Evolutionary conservation across 2,329 filamentous ascomycete genomes (phyloP), one percentile per base, ranked within the genome.

Genomic region (Fusarium illudens): DNA sequence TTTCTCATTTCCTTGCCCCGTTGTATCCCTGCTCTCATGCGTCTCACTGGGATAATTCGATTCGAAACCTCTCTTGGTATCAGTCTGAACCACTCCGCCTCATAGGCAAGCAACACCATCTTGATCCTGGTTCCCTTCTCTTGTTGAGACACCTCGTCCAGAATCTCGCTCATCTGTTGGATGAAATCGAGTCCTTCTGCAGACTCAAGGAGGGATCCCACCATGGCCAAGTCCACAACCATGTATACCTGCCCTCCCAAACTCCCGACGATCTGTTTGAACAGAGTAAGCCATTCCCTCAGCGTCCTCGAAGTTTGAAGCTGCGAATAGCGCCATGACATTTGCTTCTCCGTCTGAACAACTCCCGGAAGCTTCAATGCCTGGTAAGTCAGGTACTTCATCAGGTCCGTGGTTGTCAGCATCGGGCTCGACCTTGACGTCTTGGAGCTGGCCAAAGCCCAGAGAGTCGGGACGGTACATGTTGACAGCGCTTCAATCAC

Each of bases 341-440:
- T 44, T 1, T 62, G 25, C 17, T 53, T 63, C 11, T 67, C 64
- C 0, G 58, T 59, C 0, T 34, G 52, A 1, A 51, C 10, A 9
- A 1, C 33, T 4, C 50, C 36, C 0, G 27, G 33, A 19, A 67
- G 15, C 4, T 17, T 39, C 1, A 67, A 0, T 0, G 53, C 54
- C n/a, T 67, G 64, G 25, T 37, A 66, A 5, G 50, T 51, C 0
- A 67, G 34, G 1, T 63, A 66, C 3, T 54, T 66, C 17, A 63
- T 7, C 1, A 67, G 6, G 4, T 66, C 58, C 3, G 22, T 29
- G 0, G 36, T 48, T 3, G 22, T 48, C 3, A 58, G 4, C 4
- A 20, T 27, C 3, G 54, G 30, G 29, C 29, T 22, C 0, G 32
- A 3, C 15, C 15, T 52, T 2, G 33, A 11, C 15, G 9, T 56